Evolutionary conservation across 257 asterid species (phyloP).

Genomic region (Solanum ahanhuiri): DNA sequence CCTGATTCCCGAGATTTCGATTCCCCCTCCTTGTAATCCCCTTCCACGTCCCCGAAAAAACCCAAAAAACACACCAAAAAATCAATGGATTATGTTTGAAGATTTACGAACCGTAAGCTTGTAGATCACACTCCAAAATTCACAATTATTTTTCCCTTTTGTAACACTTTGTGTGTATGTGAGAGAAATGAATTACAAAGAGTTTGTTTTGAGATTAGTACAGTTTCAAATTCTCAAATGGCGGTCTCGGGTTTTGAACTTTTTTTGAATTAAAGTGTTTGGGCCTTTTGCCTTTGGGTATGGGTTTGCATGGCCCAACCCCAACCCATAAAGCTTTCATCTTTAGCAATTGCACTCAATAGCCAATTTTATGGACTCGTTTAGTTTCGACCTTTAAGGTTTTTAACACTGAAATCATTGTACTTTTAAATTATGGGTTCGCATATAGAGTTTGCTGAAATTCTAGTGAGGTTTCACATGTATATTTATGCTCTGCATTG

Average conservation of each 20-base stretch:
- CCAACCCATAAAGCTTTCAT: neutral
- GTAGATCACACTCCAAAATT: neutral
- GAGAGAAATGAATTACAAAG: neutral
- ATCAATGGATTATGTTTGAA: neutral
- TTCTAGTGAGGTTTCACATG: neutral
- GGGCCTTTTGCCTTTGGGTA: neutral
- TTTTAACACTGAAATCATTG: neutral
- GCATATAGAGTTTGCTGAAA: neutral
- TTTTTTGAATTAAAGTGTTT: constrained; percentile 9
- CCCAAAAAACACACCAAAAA: neutral
- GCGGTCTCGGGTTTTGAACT: constrained; percentile 1
- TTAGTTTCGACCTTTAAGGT: neutral
- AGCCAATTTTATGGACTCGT: neutral
- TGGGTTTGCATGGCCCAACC: neutral
- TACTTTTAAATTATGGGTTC: too few relatives aligned
- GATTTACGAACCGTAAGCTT: neutral
- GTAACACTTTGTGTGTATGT: neutral
- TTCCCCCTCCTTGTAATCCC: neutral
- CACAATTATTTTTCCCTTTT: neutral
- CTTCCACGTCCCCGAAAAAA: neutral
- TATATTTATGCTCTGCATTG: too few relatives aligned
- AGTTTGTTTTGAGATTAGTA: neutral
- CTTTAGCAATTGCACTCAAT: neutral
- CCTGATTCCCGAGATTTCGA: neutral
- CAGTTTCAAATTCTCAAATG: neutral